These are phyloP conservation scores for Grosmannia clavigera DNA, from an alignment of 2,329 filamentous ascomycete species.

Conservation along the genomic window DNA sequence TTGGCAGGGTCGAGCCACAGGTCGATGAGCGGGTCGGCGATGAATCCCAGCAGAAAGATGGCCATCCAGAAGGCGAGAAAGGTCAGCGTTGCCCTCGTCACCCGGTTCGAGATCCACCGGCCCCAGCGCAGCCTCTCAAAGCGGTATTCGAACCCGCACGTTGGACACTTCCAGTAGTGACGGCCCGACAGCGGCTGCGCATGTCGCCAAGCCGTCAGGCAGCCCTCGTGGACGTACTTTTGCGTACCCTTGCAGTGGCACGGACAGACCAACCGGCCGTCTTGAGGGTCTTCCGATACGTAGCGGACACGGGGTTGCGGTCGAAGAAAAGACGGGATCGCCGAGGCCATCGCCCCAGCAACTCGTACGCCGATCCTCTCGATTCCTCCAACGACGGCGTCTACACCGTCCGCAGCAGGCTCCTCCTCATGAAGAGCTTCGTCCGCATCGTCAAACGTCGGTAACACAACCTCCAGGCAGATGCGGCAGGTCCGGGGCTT, in stretches of 20 bases:
- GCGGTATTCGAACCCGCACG: conserved; percentile 73
- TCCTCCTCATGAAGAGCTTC: neutral
- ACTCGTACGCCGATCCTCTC: conserved; percentile 1
- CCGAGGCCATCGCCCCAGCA: conserved; percentile 2
- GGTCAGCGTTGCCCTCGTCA: conserved; percentile 60
- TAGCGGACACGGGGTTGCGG: conserved; percentile 34
- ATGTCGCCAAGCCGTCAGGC: conserved; percentile 70
- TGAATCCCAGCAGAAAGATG: conserved; percentile 75
- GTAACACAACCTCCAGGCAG: conserved; percentile 58
- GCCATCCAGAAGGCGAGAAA: conserved; percentile 55
- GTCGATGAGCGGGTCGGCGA: conserved; percentile 86
- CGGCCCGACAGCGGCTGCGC: conserved; percentile 51
- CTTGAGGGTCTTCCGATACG: conserved; percentile 58
- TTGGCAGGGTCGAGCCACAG: conserved; percentile 71
- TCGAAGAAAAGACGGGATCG: conserved; percentile 21
- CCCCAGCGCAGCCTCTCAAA: conserved; percentile 68
- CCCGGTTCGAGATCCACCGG: conserved; percentile 52
- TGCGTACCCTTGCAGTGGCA: conserved; percentile 91
- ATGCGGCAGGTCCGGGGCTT: conserved; percentile 73
- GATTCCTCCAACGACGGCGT: neutral
- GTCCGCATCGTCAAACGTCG: conserved; percentile 28
- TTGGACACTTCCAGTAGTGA: conserved; percentile 80
- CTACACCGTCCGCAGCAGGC: neutral
- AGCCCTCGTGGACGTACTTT: conserved; percentile 88
- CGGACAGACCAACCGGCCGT: conserved; percentile 71